Percentiles rank a stretch among this genome's conserved stretches.
phyloP scores from a whole-genome alignment of 352 stramenopile genomes.

The Thalassiosira livingstoniorum region DNA sequence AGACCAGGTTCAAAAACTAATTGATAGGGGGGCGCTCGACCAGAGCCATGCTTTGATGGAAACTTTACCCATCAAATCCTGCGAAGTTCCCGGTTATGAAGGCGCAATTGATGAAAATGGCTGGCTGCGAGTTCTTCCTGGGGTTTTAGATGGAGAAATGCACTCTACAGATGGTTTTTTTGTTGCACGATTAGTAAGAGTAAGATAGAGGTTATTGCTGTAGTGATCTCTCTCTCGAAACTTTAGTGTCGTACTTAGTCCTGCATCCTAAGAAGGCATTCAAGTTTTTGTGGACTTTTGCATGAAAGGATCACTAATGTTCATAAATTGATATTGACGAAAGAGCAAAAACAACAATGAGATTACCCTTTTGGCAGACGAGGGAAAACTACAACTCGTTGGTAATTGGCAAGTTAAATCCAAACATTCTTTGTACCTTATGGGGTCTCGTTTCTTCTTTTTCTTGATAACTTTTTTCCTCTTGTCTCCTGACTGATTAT shows the following conservation, averaged over 20 bases:
- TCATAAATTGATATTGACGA: no score
- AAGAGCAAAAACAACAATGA: no score
- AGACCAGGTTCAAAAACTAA: constrained; percentile 77
- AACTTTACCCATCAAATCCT: constrained; percentile 69
- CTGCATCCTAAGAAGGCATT: no score
- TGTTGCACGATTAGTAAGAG: constrained; percentile 73
- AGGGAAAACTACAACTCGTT: no score
- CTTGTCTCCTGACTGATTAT: neutral
- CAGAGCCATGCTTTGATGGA: constrained; percentile 40
- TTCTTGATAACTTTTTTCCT: constrained; percentile 5
- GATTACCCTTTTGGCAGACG: no score
- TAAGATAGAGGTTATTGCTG: constrained; percentile 19
- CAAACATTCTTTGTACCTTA: neutral
- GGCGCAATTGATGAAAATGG: constrained; percentile 80
- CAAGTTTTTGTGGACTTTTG: neutral
- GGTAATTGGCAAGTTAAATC: neutral
- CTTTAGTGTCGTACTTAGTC: no score
- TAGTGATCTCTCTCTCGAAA: constrained; percentile 9
- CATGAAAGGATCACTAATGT: constrained; percentile 28
- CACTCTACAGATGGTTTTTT: constrained; percentile 83
- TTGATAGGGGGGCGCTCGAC: constrained; percentile 42
- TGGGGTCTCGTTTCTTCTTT: constrained; percentile 4
- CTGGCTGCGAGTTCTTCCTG: constrained; percentile 79
- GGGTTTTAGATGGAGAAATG: constrained; percentile 60
- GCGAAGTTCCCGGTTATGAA: constrained; percentile 82